Conservation (phyloP, 208 protist species). For the Leishmania lainsoni region DNA sequence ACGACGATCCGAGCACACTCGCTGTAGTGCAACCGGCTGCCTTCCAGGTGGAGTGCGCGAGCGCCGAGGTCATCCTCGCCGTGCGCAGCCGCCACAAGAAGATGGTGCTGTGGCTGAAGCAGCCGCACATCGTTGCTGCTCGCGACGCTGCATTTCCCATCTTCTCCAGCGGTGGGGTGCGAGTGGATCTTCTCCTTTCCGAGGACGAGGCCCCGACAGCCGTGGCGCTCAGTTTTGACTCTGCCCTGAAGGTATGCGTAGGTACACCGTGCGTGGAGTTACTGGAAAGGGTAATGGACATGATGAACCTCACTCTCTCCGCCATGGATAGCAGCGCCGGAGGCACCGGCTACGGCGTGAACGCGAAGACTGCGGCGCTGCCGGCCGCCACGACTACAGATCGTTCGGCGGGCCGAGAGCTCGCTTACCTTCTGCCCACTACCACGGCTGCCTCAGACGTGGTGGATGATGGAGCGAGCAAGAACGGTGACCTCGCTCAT, state of each 20-base stretch:
- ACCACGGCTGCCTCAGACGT: neutral
- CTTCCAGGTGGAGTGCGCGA: constrained; percentile 61
- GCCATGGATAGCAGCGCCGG: constrained; percentile 24
- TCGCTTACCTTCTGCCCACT: neutral
- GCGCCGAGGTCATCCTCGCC: constrained; percentile 61
- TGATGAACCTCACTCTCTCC: constrained; percentile 65
- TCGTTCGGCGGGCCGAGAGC: neutral
- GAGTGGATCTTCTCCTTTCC: constrained; percentile 42
- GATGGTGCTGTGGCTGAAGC: constrained; percentile 51
- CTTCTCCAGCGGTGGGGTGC: constrained; percentile 43
- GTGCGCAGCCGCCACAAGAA: constrained; percentile 49
- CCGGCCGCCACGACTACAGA: neutral
- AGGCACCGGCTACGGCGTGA: neutral
- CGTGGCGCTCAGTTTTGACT: constrained; percentile 42
- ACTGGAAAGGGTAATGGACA: constrained; percentile 78
- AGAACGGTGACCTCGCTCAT: constrained; percentile 26
- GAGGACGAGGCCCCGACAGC: constrained; percentile 38
- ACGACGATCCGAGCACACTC: constrained; percentile 59
- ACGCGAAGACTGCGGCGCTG: neutral
- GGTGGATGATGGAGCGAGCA: neutral
- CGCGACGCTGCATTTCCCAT: constrained; percentile 47
- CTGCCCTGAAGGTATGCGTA: constrained; percentile 46
- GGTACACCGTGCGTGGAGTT: constrained; percentile 83
- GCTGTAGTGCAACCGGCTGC: constrained; percentile 32
- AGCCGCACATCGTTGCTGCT: constrained; percentile 53